Evolutionary conservation across 2,329 filamentous ascomycete species (phyloP), one percentile per base, ranked within the genome.

Genomic region (Colletotrichum endophyticum): DNA sequence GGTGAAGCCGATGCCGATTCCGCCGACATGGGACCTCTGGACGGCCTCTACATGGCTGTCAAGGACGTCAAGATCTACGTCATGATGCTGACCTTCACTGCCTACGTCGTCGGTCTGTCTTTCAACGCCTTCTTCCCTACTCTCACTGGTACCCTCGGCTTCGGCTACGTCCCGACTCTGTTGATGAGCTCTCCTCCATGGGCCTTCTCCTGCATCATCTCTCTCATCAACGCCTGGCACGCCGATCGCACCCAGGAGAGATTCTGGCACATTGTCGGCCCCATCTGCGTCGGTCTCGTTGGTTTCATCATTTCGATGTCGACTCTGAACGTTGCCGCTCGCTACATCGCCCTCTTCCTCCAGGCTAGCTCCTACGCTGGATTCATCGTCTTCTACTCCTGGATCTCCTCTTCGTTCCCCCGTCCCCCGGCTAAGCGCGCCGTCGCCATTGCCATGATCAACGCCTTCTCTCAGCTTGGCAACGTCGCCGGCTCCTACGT

Each of bases 401-500:
- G 90, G 90, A 91, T 91, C 80, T 88, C 86, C 68, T 89, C 88
- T 0, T 90, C 89, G 0, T 90, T 91, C 83, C 91, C 91, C 0
- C 89, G 91, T 2, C 91, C 90, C 0, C 91, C 90, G 0, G 91
- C 91, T 4, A 92, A 92, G 86, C 89, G 91, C 39, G 91, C 91
- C 12, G 91, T 92, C 3, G 91, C 90, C 25, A 90, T 92, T 61
- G 91, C 91, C 72, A 87, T 92, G 81, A 89, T 92, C 85, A 92
- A 92, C 81, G 90, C 87, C 73, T 89, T 90, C 83, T 87, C 86
- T 56, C 90, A 91, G 84, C 85, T 92, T 4, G 90, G 90, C 69
- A 92, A 91, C 80, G 87, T 91, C 1, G 91, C 91, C 0, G 92
- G 92, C 3, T 90, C 88, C 0, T 93, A 93, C 79, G 91, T 93